phyloP scores from a whole-genome alignment of 306 rosid genomes.

The Aeschynomene evenia region DNA sequence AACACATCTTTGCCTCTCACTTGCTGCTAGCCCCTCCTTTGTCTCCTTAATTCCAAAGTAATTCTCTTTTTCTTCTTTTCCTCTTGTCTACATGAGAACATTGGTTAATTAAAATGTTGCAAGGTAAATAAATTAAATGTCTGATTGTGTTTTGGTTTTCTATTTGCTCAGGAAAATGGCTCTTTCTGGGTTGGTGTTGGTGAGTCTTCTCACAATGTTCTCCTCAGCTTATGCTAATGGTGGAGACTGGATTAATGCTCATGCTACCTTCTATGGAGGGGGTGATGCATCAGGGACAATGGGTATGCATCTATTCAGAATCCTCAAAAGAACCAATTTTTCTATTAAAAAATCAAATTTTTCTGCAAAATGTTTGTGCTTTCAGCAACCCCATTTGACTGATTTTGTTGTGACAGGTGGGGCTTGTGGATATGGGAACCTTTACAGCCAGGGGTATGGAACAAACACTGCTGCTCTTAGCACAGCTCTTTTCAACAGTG shows the following conservation, averaged over 20 bases:
- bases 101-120: constrained; percentile 10
- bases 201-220: constrained; percentile 49
- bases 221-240: constrained; percentile 56
- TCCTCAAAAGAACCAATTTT: no score
- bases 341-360: not conserved
- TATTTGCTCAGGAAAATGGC: constrained; percentile 63
- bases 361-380: not conserved
- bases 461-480: constrained; percentile 97
- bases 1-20: not conserved
- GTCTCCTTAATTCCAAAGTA: constrained; percentile 39
- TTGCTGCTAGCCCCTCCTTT: not conserved
- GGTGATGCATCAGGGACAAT: constrained; percentile 98
- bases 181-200: constrained; percentile 44
- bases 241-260: constrained; percentile 83
- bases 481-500: constrained; percentile 88
- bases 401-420: constrained; percentile 56
- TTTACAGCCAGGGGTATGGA: constrained; percentile 96
- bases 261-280: constrained; percentile 96
- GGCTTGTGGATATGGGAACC: constrained; percentile 96
- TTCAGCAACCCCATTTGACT: constrained; percentile 9
- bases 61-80: constrained; percentile 18
- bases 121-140: not conserved
- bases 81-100: not conserved
- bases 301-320: constrained; percentile 59
- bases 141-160: constrained; percentile 23